Evolutionary conservation across 2,329 filamentous ascomycete species (phyloP).

Genomic region (Aspergillus unguis): DNA sequence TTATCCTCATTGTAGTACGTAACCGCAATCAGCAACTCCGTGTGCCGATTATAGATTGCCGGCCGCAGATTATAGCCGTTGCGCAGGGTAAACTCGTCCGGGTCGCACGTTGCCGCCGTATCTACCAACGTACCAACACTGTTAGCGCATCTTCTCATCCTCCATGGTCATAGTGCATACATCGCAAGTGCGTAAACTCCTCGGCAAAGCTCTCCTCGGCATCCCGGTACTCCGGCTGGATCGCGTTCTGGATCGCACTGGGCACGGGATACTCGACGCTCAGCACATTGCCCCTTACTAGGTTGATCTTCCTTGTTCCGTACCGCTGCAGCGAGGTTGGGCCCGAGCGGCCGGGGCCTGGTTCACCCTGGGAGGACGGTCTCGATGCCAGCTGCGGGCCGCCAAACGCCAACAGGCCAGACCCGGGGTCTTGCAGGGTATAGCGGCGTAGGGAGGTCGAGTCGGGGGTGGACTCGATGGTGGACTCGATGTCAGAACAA

Average conservation of each 20-base stretch:
- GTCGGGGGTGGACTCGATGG: not conserved
- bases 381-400: not conserved
- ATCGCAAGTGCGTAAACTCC: conserved; percentile 97
- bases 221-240: conserved; percentile 88
- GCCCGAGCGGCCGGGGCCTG: not conserved
- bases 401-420: not conserved
- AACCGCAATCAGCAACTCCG: conserved; percentile 92
- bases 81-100: conserved; percentile 97
- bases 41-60: conserved; percentile 98
- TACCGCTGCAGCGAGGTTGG: conserved; percentile 68
- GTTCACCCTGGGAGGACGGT: not conserved
- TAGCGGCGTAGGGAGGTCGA: not conserved
- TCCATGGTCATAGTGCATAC: conserved; percentile 40
- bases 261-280: conserved; percentile 97
- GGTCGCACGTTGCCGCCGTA: conserved; percentile 95
- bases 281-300: conserved; percentile 94
- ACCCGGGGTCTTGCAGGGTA: not conserved
- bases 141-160: not conserved
- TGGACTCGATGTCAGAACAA: not conserved
- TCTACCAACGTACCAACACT: conserved; percentile 46
- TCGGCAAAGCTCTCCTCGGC: conserved; percentile 68
- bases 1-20: conserved; percentile 99
- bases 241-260: conserved; percentile 93
- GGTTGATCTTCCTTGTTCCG: conserved; percentile 94
- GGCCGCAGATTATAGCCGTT: conserved; percentile 98